Base-by-base conservation (phyloP, 1,284 basidiomycete species). In the Xerocomus nothofagi region DNA sequence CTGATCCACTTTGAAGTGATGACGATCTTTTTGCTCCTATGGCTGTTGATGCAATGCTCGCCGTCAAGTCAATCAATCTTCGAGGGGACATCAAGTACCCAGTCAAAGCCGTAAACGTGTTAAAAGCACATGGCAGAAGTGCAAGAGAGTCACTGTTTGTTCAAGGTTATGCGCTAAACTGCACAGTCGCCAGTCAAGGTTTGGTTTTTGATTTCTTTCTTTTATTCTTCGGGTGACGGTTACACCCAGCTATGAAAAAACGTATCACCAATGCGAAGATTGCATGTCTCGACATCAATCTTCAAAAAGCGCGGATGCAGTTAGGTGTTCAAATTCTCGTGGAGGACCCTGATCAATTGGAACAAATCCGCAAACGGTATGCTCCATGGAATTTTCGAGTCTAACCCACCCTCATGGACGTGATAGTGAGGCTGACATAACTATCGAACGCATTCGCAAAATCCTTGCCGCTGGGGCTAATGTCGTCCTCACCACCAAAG, bases 171-270 rank as follows among this genome's bases (percentile, higher is more conserved):
- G 97, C 97, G 29, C 75, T 99, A 57, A 99, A 99, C 72, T 99
- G 97, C 75, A 99, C 97, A 14, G 95, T 99, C 41, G 95, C 97
- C 1, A 95, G 91, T 67, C 97, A 99, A 81, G 94, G 93, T 93
- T 60, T 45, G 67, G 24, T 24, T 33, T 41, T 43, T 1, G 15
- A 39, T 14, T n/a, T 8, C 9, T 34, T 18, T 34, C 8, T 26
- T 38, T 41, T 29, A 23, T 15, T 37, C 33, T 2, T 42, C 12
- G 8, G 15, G 18, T 60, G 30, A 62, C 44, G 27, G 6, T 47
- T 27, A 2, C 33, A 14, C 18, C 15, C 49, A 97, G 96, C 96
- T 3, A 99, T 99, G 97, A 99, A 98, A 76, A 96, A 91, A 57
- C 86, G 93, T 43, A 87, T 99, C 63, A 79, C 79, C 8, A 87